These are phyloP conservation scores for Neurospora terricola DNA, from an alignment of 495 filamentous ascomycete genomes.

Conservation along the genomic window DNA sequence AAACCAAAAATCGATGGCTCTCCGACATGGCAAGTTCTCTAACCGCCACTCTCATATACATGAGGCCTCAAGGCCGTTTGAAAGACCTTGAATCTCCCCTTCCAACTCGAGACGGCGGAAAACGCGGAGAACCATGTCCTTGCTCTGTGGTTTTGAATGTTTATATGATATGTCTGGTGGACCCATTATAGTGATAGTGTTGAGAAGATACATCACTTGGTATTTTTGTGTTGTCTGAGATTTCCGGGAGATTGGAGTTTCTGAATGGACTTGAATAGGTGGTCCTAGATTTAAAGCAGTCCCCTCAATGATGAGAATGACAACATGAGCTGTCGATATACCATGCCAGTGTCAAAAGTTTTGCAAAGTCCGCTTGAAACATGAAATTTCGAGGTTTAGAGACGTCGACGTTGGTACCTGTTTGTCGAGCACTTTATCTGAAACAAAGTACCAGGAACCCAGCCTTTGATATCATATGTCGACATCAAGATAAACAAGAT, in stretches of 20 bases:
- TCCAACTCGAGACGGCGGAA: neutral
- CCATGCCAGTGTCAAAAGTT: too few species aligned
- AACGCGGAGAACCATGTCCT: neutral
- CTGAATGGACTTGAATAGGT: neutral
- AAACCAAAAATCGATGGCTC: neutral
- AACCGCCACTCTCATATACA: neutral
- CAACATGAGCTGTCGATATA: neutral
- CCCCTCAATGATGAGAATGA: neutral
- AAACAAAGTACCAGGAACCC: neutral
- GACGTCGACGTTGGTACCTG: neutral
- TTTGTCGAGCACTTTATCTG: neutral
- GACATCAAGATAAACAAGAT: neutral
- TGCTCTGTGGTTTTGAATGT: neutral
- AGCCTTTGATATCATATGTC: neutral
- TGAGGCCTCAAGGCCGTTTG: neutral
- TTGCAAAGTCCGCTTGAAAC: neutral
- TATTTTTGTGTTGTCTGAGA: neutral
- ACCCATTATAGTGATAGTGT: neutral
- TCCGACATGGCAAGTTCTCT: neutral
- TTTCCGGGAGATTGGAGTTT: neutral
- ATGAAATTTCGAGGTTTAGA: neutral
- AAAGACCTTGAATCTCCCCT: neutral
- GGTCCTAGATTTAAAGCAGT: neutral
- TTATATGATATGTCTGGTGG: neutral
- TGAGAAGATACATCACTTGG: neutral